These are phyloP conservation scores for Ascochyta koolunga DNA, from an alignment of 2,329 filamentous ascomycete genomes.

Conservation along the genomic window DNA sequence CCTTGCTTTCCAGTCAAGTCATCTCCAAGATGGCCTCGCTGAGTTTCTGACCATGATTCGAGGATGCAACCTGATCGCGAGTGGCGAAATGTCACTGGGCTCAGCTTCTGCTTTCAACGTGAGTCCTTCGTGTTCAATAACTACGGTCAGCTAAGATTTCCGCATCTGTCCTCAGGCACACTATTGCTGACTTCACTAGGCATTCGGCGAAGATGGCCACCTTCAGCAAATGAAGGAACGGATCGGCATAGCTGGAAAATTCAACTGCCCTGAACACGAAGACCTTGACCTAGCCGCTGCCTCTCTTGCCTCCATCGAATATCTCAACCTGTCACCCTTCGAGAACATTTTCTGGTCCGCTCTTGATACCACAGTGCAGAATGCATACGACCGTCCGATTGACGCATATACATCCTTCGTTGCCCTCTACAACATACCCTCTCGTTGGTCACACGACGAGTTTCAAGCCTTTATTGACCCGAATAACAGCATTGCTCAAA, in stretches of 20 bases:
- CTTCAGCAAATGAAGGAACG: constrained; percentile 39
- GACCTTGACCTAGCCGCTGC: constrained; percentile 40
- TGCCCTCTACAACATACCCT: constrained; percentile 50
- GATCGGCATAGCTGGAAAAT: constrained; percentile 23
- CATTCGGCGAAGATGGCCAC: constrained; percentile 42
- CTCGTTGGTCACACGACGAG: constrained; percentile 47
- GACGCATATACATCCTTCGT: constrained; percentile 52
- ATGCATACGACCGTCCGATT: constrained; percentile 39
- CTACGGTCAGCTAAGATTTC: not conserved
- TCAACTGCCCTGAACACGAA: constrained; percentile 28
- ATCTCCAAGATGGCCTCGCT: constrained; percentile 45
- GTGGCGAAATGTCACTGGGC: constrained; percentile 26
- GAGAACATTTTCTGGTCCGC: constrained; percentile 37
- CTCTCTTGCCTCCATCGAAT: constrained; percentile 35
- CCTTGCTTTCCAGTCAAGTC: constrained; percentile 47
- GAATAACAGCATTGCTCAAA: constrained; percentile 50
- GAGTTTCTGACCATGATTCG: constrained; percentile 49
- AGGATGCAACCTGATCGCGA: constrained; percentile 45
- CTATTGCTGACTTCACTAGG: constrained; percentile 19
- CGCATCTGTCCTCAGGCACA: constrained; percentile 1
- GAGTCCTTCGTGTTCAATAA: constrained; percentile 11
- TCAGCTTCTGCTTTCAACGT: constrained; percentile 40
- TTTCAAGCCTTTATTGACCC: constrained; percentile 54
- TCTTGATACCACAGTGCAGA: constrained; percentile 32
- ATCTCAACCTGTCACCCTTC: constrained; percentile 36